Evolutionary conservation across 148 eudicot genomes (phyloP), one percentile per base, ranked within the genome.

Genomic region (Beta vulgaris): DNA sequence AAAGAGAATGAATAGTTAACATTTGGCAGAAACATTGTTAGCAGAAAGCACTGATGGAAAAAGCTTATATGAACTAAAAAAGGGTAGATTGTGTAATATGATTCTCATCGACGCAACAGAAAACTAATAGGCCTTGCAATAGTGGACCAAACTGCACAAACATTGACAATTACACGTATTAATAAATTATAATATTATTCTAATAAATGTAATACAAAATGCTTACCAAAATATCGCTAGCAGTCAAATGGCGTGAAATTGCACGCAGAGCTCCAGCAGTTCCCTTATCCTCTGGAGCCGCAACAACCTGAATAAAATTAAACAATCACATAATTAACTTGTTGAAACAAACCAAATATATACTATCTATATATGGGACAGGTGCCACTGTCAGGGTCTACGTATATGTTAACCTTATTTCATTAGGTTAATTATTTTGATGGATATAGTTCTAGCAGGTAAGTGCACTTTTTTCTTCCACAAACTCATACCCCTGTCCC

Each of bases 201-300:
- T 35, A 46, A 32, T 25, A 23, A 39, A 18, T 31, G 25, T 4
- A 51, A 31, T 11, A 10, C 29, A 26, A 23, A 26, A 40, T 35
- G 37, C 84, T 35, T 81, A 94, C 98, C 98, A 95, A 80, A 64
- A 95, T 92, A 74, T 95, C 97, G 61, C 82, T 83, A 48, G 97
- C 97, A 84, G 91, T 90, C 82, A 95, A 82, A 74, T 86, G 93
- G 68, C 77, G 96, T 69, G 90, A 81, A 76, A 95, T 90, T 40
- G 93, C 92, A 67, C 97, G 87, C 74, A 95, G 89, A 43, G 98
- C 97, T 78, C 88, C 97, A 79, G 98, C 98, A 71, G 96, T 90
- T 72, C 98, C 98, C 76, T 87, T 85, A 69, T 95, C 98, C 84
- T 95, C 98, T 53, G 96, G 91, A 72, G 88, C 97, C 42, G 90